Conservation (phyloP, 2,329 filamentous ascomycete genomes). For the Daldinia sp. region DNA sequence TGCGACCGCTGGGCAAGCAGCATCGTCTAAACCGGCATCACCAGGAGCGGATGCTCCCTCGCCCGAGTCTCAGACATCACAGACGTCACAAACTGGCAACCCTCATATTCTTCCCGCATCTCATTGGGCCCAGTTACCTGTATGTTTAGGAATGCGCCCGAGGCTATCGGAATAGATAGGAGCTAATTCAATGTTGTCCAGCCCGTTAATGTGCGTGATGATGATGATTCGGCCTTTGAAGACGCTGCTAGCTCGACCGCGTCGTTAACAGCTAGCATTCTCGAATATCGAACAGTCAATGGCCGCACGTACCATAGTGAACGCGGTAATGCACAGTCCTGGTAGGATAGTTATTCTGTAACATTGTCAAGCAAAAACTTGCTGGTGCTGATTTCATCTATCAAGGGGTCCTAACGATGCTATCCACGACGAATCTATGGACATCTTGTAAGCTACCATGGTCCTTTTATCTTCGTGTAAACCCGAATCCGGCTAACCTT, state of each 20-base stretch:
- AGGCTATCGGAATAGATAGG: not conserved
- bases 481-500: constrained; percentile 5
- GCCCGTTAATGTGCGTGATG: constrained; percentile 36
- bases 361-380: not conserved
- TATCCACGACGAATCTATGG: constrained; percentile 50
- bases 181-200: constrained; percentile 23
- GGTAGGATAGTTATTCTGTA: constrained; percentile 36
- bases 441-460: constrained; percentile 47
- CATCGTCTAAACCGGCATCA: constrained; percentile 15
- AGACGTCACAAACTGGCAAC: not conserved
- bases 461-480: not conserved
- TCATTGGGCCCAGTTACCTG: constrained; percentile 47
- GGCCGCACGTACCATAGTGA: constrained; percentile 51
- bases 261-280: constrained; percentile 50
- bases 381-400: constrained; percentile 14
- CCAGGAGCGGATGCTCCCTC: constrained; percentile 7
- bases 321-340: constrained; percentile 49
- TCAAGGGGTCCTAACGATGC: constrained; percentile 51
- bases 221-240: constrained; percentile 49
- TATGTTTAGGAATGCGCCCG: constrained; percentile 22
- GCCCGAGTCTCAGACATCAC: not conserved
- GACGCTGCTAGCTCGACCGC: constrained; percentile 50
- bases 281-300: constrained; percentile 50
- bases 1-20: not conserved
- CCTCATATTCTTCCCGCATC: constrained; percentile 45